phyloP scores from a whole-genome alignment of 768 basidiomycete genomes.

The Boletus reticulatus region DNA sequence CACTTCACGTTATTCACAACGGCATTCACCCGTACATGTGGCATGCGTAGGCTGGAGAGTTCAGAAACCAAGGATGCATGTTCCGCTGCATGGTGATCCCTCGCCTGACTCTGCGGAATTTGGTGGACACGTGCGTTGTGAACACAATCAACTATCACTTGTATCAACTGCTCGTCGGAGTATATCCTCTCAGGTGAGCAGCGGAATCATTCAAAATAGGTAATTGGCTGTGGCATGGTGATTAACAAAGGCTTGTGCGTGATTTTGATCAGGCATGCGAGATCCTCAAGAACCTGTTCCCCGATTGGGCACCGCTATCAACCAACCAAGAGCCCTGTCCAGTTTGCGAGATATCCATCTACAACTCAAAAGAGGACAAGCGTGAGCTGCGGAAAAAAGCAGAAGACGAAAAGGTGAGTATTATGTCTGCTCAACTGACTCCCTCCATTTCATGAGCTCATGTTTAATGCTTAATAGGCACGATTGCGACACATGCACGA shows the following conservation, averaged over 20 bases:
- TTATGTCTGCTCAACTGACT: not conserved
- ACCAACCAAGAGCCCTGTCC: conserved; percentile 53
- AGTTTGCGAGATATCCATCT: conserved; percentile 57
- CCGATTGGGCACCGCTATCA: conserved; percentile 58
- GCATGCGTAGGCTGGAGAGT: conserved; percentile 64
- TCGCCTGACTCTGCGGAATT: conserved; percentile 62
- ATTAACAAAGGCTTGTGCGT: conserved; percentile 13
- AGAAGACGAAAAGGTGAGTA: conserved; percentile 73
- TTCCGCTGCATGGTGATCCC: conserved; percentile 54
- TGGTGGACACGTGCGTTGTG: conserved; percentile 61
- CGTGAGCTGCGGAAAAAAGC: conserved; percentile 60
- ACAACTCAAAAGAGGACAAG: conserved; percentile 59
- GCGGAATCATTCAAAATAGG: conserved; percentile 4
- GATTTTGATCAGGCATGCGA: conserved; percentile 47
- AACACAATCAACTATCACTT: conserved; percentile 62
- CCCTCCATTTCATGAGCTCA: conserved; percentile 19
- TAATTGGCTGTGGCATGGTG: conserved; percentile 8
- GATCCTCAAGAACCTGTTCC: conserved; percentile 58
- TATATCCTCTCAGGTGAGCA: conserved; percentile 58
- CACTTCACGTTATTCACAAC: conserved; percentile 7
- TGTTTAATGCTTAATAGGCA: conserved; percentile 41
- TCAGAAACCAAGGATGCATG: conserved; percentile 76
- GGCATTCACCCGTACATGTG: conserved; percentile 5
- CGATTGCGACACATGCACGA: conserved; percentile 63
- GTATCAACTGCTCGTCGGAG: conserved; percentile 54